phyloP scores from a whole-genome alignment of 2,329 filamentous ascomycete species.

The Beauveria bassiana region DNA sequence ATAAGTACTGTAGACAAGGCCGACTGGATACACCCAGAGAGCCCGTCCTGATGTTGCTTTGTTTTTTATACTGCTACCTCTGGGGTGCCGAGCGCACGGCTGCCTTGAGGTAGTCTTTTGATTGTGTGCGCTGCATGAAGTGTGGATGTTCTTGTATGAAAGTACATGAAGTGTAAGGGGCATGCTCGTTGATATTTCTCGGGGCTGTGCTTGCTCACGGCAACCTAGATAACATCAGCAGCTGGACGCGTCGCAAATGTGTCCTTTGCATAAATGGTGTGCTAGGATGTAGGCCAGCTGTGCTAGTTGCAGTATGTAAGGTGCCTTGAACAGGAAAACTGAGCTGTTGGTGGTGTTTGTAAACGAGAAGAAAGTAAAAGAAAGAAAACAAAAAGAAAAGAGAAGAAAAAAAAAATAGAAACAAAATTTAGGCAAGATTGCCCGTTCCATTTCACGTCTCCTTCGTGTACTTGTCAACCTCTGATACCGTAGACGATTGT shows the following conservation, averaged over 20 bases:
- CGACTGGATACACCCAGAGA: neutral
- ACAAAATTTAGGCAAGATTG: neutral
- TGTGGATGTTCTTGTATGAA: slow-evolving; percentile 2
- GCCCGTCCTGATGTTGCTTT: neutral
- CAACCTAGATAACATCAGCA: slow-evolving; percentile 4
- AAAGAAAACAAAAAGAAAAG: too few relatives aligned
- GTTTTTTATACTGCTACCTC: neutral
- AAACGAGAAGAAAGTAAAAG: neutral
- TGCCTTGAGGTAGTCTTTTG: slow-evolving; percentile 2
- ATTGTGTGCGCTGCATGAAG: slow-evolving; percentile 4
- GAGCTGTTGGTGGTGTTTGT: neutral
- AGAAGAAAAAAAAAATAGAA: neutral
- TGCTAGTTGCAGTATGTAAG: slow-evolving; percentile 2
- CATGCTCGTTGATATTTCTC: slow-evolving; percentile 7
- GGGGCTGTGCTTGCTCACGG: slow-evolving; percentile 2
- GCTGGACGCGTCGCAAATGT: slow-evolving; percentile 2
- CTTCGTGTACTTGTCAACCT: too few relatives aligned
- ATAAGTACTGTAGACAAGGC: neutral
- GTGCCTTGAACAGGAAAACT: neutral
- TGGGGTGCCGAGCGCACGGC: slow-evolving; percentile 1
- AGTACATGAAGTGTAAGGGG: slow-evolving; percentile 6
- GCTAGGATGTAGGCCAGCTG: slow-evolving; percentile 5
- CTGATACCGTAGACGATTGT: too few relatives aligned
- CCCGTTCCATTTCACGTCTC: too few relatives aligned
- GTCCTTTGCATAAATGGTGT: slow-evolving; percentile 5